phyloP scores from a whole-genome alignment of 129 eudicot species.

The Sambucus nigra region DNA sequence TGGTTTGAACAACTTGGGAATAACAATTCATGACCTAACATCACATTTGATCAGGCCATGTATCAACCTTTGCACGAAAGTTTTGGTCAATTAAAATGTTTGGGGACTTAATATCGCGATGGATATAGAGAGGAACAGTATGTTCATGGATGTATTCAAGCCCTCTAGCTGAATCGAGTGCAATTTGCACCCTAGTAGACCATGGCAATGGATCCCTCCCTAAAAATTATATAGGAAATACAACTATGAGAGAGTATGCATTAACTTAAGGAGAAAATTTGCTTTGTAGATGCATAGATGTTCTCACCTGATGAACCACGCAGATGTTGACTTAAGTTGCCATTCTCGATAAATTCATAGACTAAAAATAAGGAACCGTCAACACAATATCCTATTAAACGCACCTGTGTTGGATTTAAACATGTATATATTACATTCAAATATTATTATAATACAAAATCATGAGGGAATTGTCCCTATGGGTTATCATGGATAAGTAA shows the following conservation, averaged over 20 bases:
- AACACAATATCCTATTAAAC: slow-evolving; percentile 78
- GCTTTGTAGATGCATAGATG: background rate
- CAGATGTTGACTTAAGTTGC: slow-evolving; percentile 74
- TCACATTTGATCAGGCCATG: background rate
- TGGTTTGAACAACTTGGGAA: background rate
- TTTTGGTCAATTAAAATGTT: slow-evolving; percentile 73
- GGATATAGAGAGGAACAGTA: slow-evolving; percentile 77
- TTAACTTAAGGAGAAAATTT: background rate
- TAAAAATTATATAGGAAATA: slow-evolving; percentile 15
- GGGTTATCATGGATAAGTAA: too few species aligned
- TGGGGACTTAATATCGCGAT: slow-evolving; percentile 84
- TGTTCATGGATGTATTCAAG: slow-evolving; percentile 98
- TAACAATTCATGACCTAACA: background rate
- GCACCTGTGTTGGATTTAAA: slow-evolving; percentile 47
- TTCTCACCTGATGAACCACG: slow-evolving; percentile 50
- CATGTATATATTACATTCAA: too few species aligned
- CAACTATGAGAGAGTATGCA: background rate
- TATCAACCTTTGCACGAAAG: slow-evolving; percentile 73
- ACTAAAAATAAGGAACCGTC: slow-evolving; percentile 74
- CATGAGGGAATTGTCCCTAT: too few species aligned
- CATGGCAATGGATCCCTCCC: slow-evolving; percentile 60
- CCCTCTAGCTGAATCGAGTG: slow-evolving; percentile 97
- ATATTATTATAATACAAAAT: too few species aligned
- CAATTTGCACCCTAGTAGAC: slow-evolving; percentile 82
- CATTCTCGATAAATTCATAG: slow-evolving; percentile 84